phyloP scores from a whole-genome alignment of 2,329 filamentous ascomycete species.

The Fusarium verticillioides region DNA sequence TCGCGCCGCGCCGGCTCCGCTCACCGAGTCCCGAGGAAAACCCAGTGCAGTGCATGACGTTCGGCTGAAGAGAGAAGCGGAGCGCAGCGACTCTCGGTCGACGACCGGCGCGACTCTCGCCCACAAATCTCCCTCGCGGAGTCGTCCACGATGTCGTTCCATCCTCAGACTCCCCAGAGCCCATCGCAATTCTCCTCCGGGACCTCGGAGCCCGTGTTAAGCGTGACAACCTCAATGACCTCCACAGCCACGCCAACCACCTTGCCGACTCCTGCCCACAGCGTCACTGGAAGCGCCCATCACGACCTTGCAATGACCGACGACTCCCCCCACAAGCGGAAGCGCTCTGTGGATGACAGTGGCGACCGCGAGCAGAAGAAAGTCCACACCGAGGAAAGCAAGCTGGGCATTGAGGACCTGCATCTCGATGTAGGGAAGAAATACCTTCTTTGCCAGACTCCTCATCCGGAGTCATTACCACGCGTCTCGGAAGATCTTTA shows the following conservation, averaged over 20 bases:
- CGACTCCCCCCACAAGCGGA: constrained; percentile 69
- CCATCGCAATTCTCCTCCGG: constrained; percentile 70
- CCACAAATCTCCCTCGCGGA: constrained; percentile 47
- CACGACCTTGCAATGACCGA: constrained; percentile 61
- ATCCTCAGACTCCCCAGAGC: constrained; percentile 75
- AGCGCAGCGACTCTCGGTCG: constrained; percentile 50
- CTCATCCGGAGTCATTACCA: constrained; percentile 61
- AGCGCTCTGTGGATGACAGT: constrained; percentile 66
- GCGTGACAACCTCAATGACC: constrained; percentile 63
- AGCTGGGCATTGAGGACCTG: constrained; percentile 71
- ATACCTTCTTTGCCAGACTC: constrained; percentile 73
- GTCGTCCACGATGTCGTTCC: constrained; percentile 70
- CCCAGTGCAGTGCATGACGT: constrained; percentile 47
- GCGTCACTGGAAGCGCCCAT: constrained; percentile 66
- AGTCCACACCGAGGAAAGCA: constrained; percentile 69
- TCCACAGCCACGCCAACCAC: constrained; percentile 62
- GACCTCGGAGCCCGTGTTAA: constrained; percentile 62
- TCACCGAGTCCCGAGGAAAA: constrained; percentile 41
- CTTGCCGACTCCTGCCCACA: constrained; percentile 71
- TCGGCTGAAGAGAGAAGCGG: constrained; percentile 44
- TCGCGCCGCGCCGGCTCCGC: constrained; percentile 25
- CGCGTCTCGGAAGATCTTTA: constrained; percentile 67
- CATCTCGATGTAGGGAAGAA: constrained; percentile 74
- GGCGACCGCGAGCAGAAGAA: constrained; percentile 70
- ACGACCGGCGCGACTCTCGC: constrained; percentile 49